Conservation (phyloP, 78 protist genomes). For the Speleostelium caveatum region DNA sequence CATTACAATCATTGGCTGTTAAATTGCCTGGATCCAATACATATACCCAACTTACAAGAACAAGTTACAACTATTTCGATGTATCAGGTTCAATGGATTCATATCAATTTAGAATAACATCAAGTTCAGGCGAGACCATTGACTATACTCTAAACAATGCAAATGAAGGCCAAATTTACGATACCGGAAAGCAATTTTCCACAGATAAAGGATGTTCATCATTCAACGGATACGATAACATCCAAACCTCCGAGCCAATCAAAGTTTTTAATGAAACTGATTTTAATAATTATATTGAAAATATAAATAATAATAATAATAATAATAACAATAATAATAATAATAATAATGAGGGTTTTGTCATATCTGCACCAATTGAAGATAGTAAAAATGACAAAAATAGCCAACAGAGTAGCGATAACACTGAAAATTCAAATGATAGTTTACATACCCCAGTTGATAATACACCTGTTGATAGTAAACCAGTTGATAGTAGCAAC, state of each 20-base stretch:
- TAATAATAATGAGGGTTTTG: not conserved
- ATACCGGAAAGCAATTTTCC: not conserved
- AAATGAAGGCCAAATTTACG: not conserved
- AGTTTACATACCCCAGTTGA: too few species aligned
- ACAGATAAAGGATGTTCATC: not conserved
- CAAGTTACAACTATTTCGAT: constrained; percentile 18
- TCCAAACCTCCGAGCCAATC: not conserved
- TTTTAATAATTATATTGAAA: too few species aligned
- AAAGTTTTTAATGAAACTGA: not conserved
- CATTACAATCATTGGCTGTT: not conserved
- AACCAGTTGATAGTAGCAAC: too few species aligned
- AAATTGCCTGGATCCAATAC: not conserved
- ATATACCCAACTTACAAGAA: not conserved
- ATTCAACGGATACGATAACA: not conserved
- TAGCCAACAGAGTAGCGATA: not conserved
- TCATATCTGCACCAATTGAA: not conserved
- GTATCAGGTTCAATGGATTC: not conserved
- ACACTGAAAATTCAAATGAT: too few species aligned
- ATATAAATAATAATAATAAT: too few species aligned
- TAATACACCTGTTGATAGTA: too few species aligned
- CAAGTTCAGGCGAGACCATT: constrained; percentile 7
- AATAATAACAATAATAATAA: too few species aligned
- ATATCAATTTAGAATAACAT: constrained; percentile 8
- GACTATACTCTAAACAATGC: not conserved
- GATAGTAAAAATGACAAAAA: not conserved